A percentile compares a stretch with the other conserved stretches of the same genome.
These are phyloP conservation scores for Xeromyces bisporus DNA, from an alignment of 495 filamentous ascomycete genomes.

Conservation along the genomic window DNA sequence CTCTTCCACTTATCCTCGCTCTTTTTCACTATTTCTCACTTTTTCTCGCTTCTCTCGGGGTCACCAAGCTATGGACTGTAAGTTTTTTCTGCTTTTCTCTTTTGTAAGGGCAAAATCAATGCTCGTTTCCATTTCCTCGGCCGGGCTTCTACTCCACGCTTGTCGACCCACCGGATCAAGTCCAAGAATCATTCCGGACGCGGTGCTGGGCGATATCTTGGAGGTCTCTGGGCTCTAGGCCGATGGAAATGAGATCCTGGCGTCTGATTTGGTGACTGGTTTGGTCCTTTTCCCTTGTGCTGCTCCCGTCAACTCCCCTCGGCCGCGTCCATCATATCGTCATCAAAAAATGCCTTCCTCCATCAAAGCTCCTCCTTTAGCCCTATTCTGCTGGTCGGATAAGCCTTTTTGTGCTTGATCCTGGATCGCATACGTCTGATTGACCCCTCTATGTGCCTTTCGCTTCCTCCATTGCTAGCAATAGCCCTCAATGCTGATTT, in stretches of 20 bases:
- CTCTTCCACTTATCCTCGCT: no score
- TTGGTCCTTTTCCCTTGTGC: constrained; percentile 3
- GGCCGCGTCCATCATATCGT: constrained; percentile 25
- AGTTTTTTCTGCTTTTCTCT: constrained; percentile 21
- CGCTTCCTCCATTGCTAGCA: constrained; percentile 4
- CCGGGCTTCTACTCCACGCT: constrained; percentile 30
- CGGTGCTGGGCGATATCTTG: constrained; percentile 4
- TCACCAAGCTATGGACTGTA: constrained; percentile 37
- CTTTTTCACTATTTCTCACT: constrained; percentile 8
- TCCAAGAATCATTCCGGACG: constrained; percentile 10
- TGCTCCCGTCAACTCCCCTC: constrained; percentile 12
- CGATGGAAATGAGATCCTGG: constrained; percentile 6
- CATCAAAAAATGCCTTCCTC: constrained; percentile 25
- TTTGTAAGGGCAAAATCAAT: constrained; percentile 4
- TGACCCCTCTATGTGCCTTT: constrained; percentile 9
- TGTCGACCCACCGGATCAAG: constrained; percentile 29
- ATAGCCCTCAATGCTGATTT: constrained; percentile 32
- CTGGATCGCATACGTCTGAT: constrained; percentile 23
- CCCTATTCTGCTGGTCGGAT: constrained; percentile 9
- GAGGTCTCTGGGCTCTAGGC: constrained; percentile 6
- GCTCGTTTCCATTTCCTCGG: constrained; percentile 18
- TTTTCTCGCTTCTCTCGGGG: constrained; percentile 21
- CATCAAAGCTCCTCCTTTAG: constrained; percentile 24
- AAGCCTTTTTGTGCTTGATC: constrained; percentile 11
- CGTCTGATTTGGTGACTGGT: constrained; percentile 10